phyloP scores from a whole-genome alignment of 257 asterid genomes.

The Solanum neorickii region DNA sequence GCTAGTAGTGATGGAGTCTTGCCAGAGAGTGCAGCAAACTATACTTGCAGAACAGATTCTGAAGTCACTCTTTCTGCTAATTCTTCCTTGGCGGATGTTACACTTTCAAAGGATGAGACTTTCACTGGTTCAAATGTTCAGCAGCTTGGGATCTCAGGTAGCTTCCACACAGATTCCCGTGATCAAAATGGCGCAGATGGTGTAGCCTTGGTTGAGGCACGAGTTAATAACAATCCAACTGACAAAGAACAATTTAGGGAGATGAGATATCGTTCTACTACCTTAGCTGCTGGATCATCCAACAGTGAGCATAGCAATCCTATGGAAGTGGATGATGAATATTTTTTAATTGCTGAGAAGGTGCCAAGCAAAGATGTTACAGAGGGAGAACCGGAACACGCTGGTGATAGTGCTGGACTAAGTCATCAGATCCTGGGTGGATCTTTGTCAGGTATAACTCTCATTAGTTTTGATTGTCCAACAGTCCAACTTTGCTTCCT shows the following conservation, averaged over 20 bases:
- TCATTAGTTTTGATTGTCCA: neutral
- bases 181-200: slow-evolving; percentile 12
- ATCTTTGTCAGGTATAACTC: slow-evolving; percentile 35
- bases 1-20: neutral
- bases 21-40: slow-evolving; percentile 8
- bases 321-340: slow-evolving; percentile 4
- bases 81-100: slow-evolving; percentile 12
- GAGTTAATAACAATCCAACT: neutral
- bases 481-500: neutral
- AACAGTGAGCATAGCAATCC: slow-evolving; percentile 11
- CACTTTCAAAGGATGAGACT: slow-evolving; percentile 8
- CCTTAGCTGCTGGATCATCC: slow-evolving; percentile 7
- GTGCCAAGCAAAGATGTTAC: slow-evolving; percentile 13
- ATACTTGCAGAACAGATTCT: neutral
- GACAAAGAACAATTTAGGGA: slow-evolving; percentile 17
- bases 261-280: neutral
- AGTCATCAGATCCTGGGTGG: slow-evolving; percentile 9
- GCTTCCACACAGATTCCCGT: slow-evolving; percentile 4
- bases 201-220: slow-evolving; percentile 2
- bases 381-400: slow-evolving; percentile 12
- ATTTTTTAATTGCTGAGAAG: slow-evolving; percentile 4
- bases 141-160: slow-evolving; percentile 14
- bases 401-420: slow-evolving; percentile 4
- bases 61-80: neutral
- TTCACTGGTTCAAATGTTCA: slow-evolving; percentile 6